A percentile compares a stretch with the other conserved stretches of the same genome.
These are phyloP conservation scores for Panaeolus papilionaceus DNA, from an alignment of 768 basidiomycete genomes.

Conservation along the genomic window DNA sequence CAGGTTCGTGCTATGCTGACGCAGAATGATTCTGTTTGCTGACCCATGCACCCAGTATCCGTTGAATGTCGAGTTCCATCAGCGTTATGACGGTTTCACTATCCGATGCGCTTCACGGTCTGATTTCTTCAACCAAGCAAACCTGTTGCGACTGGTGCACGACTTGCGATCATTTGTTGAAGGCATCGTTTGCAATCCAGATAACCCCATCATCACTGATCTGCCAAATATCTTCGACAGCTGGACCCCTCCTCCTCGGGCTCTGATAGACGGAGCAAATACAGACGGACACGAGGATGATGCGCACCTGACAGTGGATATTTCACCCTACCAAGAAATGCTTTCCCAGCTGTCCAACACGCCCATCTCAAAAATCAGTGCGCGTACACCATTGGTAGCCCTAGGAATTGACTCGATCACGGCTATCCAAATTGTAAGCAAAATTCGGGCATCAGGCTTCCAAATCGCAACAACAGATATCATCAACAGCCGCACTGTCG, in stretches of 20 bases:
- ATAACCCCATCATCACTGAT: constrained; percentile 19
- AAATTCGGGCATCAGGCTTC: constrained; percentile 44
- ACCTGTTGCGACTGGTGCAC: constrained; percentile 30
- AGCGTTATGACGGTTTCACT: constrained; percentile 35
- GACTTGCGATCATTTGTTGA: constrained; percentile 26
- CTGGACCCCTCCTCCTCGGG: constrained; percentile 3
- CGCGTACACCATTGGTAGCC: constrained; percentile 42
- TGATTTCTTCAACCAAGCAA: constrained; percentile 32
- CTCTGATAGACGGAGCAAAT: background rate
- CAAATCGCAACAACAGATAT: constrained; percentile 43
- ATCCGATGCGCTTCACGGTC: constrained; percentile 43
- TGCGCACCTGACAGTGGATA: background rate
- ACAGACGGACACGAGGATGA: background rate
- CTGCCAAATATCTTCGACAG: constrained; percentile 13
- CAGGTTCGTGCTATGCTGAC: constrained; percentile 31
- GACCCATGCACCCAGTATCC: constrained; percentile 42
- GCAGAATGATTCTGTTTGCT: background rate
- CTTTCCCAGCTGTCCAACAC: constrained; percentile 34
- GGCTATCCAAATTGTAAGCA: constrained; percentile 50
- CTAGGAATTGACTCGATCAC: constrained; percentile 58
- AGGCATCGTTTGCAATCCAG: constrained; percentile 25
- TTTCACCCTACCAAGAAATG: constrained; percentile 21
- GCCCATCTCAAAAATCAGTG: constrained; percentile 35
- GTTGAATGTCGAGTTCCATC: constrained; percentile 48
- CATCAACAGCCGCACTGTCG: constrained; percentile 45